phyloP scores from a whole-genome alignment of 345 rosid species.

The Eucalyptus pauciflora region DNA sequence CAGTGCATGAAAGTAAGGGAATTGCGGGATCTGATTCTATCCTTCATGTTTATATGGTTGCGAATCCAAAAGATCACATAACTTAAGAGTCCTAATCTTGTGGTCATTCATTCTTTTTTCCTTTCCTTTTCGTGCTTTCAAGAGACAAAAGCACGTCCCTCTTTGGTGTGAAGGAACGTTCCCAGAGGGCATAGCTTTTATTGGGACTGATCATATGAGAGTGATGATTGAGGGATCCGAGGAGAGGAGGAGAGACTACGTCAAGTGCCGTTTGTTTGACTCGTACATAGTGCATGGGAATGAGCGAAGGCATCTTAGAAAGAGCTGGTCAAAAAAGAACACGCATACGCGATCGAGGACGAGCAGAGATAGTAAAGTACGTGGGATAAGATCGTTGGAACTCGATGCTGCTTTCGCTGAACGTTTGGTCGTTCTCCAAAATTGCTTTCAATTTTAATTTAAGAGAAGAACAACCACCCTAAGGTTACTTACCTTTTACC shows the following conservation, averaged over 20 bases:
- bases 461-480: not conserved
- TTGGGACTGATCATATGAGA: not conserved
- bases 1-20: not conserved
- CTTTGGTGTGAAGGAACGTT: not conserved
- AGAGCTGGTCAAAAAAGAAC: not conserved
- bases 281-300: not conserved
- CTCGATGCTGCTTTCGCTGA: not conserved
- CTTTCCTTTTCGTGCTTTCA: constrained; percentile 15
- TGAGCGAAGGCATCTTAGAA: not conserved
- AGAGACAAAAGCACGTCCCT: not conserved
- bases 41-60: not conserved
- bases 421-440: not conserved
- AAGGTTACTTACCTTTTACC: not conserved
- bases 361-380: not conserved
- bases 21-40: not conserved
- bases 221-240: constrained; percentile 44
- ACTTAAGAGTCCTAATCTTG: not conserved
- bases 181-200: not conserved
- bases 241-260: constrained; percentile 4
- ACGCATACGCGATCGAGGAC: not conserved
- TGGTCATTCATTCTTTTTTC: not conserved
- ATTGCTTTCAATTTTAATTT: not conserved
- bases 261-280: not conserved
- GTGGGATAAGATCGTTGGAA: not conserved
- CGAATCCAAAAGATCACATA: not conserved